A percentile compares a stretch with the other conserved stretches of the same genome.
These are phyloP conservation scores for Acacia concinna DNA, from an alignment of 331 rosid genomes.

Conservation along the genomic window DNA sequence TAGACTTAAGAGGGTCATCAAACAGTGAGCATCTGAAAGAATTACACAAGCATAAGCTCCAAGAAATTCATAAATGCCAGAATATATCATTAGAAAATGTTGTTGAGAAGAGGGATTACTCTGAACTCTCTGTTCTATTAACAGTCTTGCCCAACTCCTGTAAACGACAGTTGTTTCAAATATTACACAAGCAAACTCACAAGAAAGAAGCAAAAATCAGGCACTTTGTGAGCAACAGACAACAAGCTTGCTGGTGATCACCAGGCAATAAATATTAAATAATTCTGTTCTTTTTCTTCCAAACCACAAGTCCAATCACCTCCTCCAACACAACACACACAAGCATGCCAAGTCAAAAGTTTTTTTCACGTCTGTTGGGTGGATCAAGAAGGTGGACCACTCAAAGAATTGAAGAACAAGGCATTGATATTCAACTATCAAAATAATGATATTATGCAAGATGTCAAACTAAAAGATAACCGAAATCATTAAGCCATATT, in stretches of 20 bases:
- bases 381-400: conserved; percentile 8
- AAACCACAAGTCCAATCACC: conserved; percentile 23
- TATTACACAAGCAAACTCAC: conserved; percentile 8
- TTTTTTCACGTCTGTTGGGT: neutral
- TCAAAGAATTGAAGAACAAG: conserved; percentile 11
- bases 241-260: conserved; percentile 16
- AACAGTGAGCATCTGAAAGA: conserved; percentile 63
- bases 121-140: conserved; percentile 52
- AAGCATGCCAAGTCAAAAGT: conserved; percentile 9
- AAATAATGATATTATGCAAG: conserved; percentile 22
- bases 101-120: conserved; percentile 43
- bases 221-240: conserved; percentile 6
- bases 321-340: conserved; percentile 14
- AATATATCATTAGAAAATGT: conserved; percentile 12
- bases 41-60: conserved; percentile 26
- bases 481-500: neutral
- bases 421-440: conserved; percentile 8
- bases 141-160: conserved; percentile 54
- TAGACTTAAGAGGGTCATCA: conserved; percentile 40
- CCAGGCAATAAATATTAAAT: neutral
- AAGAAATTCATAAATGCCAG: conserved; percentile 5
- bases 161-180: conserved; percentile 28
- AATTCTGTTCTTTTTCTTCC: neutral
- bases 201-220: conserved; percentile 17
- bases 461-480: conserved; percentile 11